phyloP scores from a whole-genome alignment of 2,329 filamentous ascomycete species.

The Xylaria sp. region DNA sequence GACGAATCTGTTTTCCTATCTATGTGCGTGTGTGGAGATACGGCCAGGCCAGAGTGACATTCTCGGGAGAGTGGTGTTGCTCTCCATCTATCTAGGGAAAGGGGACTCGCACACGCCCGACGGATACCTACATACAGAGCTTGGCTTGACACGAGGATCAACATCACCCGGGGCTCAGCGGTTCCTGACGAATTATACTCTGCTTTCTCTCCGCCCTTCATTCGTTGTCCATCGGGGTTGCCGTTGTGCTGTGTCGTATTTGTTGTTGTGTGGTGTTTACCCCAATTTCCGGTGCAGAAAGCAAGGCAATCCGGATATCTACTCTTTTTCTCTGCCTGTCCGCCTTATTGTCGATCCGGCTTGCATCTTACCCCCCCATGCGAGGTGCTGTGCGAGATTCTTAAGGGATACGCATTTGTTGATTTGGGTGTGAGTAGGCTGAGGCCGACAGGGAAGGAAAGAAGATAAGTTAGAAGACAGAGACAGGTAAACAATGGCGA shows the following conservation, averaged over 20 bases:
- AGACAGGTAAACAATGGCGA: slow-evolving; percentile 28
- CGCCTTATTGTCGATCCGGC: not conserved
- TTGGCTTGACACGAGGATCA: slow-evolving; percentile 14
- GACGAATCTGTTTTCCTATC: not conserved
- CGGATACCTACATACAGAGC: slow-evolving; percentile 17
- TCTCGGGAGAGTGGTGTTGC: not conserved
- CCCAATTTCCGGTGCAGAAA: slow-evolving; percentile 13
- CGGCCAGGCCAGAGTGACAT: not conserved
- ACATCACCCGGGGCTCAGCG: not conserved
- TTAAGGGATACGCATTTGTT: not conserved
- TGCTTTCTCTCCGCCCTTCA: not conserved
- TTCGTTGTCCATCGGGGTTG: not conserved
- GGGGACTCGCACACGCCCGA: slow-evolving; percentile 10
- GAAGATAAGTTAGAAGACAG: not conserved
- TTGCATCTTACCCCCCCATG: not conserved
- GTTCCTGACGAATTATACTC: not conserved
- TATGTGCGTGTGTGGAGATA: not conserved
- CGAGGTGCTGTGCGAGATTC: not conserved
- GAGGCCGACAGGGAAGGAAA: not conserved
- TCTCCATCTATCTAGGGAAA: not conserved
- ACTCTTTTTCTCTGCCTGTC: not conserved
- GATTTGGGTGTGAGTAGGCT: no score
- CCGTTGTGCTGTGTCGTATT: no score
- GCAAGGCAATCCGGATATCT: not conserved
- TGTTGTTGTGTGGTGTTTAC: not conserved